Percentiles rank a stretch among this genome's conserved stretches.
Evolutionary conservation across 2,329 filamentous ascomycete genomes (phyloP).

Genomic region (Cercospora sp.): DNA sequence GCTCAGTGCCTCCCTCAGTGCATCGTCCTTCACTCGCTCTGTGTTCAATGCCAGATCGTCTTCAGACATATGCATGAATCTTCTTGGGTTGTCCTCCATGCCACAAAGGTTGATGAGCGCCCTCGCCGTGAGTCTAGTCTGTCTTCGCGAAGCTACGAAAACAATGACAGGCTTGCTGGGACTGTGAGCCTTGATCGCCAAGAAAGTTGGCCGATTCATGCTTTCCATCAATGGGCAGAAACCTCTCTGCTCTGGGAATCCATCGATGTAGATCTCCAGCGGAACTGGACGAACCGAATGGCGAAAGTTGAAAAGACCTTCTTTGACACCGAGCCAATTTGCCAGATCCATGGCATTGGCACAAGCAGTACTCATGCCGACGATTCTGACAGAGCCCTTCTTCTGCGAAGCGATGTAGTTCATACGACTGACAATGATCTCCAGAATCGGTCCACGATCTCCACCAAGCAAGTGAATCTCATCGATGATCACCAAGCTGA

Average conservation of each 20-base stretch:
- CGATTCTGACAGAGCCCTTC: conserved; percentile 79
- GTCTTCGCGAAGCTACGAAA: conserved; percentile 91
- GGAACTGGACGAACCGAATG: conserved; percentile 97
- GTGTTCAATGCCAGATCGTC: conserved; percentile 89
- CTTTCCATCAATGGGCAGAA: conserved; percentile 99
- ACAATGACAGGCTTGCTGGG: conserved; percentile 97
- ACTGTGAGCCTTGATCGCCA: conserved; percentile 94
- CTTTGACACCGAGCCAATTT: conserved; percentile 96
- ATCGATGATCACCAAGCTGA: conserved; percentile 95
- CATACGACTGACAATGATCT: conserved; percentile 93
- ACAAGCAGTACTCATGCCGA: conserved; percentile 99
- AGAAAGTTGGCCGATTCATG: conserved; percentile 96
- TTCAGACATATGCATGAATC: conserved; percentile 91
- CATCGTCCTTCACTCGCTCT: conserved; percentile 87
- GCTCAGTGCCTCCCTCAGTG: conserved; percentile 86
- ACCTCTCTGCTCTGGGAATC: conserved; percentile 89
- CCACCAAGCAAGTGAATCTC: conserved; percentile 97
- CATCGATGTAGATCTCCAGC: conserved; percentile 94
- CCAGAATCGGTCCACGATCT: conserved; percentile 93
- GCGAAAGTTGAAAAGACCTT: conserved; percentile 92
- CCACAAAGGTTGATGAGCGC: conserved; percentile 97
- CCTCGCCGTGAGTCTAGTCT: conserved; percentile 91
- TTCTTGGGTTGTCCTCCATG: conserved; percentile 95
- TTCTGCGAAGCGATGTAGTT: conserved; percentile 97
- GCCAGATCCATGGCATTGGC: conserved; percentile 91